A percentile compares a stretch with the other conserved stretches of the same genome.
phyloP scores from a whole-genome alignment of 495 filamentous ascomycete genomes.

The Penicillium paradoxum region DNA sequence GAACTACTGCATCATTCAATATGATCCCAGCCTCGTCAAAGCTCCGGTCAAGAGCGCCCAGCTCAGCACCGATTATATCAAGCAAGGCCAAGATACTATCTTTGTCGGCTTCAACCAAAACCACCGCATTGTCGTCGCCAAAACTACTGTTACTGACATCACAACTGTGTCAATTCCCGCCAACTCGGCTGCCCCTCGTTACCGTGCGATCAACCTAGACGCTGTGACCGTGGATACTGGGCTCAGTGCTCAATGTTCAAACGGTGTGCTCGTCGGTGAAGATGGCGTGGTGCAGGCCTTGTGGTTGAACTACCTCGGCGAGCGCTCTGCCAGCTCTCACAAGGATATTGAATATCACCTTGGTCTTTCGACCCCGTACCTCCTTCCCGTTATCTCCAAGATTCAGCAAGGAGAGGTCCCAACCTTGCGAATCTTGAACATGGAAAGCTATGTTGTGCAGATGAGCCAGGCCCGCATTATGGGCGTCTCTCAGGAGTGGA shows the following conservation, averaged over 20 bases:
- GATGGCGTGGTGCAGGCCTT: conserved; percentile 90
- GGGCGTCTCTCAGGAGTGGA: conserved; percentile 96
- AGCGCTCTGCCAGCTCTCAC: conserved; percentile 68
- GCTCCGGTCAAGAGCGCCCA: conserved; percentile 87
- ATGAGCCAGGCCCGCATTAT: conserved; percentile 98
- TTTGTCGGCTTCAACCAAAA: conserved; percentile 98
- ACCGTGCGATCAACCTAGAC: conserved; percentile 93
- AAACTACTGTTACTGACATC: conserved; percentile 94
- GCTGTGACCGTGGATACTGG: conserved; percentile 95
- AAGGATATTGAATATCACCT: conserved; percentile 98
- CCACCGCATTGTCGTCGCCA: conserved; percentile 83
- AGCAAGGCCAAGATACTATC: conserved; percentile 83
- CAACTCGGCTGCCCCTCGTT: conserved; percentile 84
- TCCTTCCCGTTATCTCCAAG: conserved; percentile 78
- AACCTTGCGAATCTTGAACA: conserved; percentile 79
- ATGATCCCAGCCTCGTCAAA: conserved; percentile 86
- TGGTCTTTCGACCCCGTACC: conserved; percentile 79
- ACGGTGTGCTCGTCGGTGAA: conserved; percentile 82
- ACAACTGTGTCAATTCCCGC: conserved; percentile 96
- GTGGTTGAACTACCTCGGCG: conserved; percentile 95
- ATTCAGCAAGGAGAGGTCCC: conserved; percentile 76
- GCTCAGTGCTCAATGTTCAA: conserved; percentile 87
- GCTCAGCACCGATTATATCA: conserved; percentile 74
- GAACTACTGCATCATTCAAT: conserved; percentile 94
- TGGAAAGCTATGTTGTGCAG: conserved; percentile 90